Evolutionary conservation across 1,139 yeast species (phyloP), one percentile per base, ranked within the genome.

Genomic region (Geotrichum klebahnii): DNA sequence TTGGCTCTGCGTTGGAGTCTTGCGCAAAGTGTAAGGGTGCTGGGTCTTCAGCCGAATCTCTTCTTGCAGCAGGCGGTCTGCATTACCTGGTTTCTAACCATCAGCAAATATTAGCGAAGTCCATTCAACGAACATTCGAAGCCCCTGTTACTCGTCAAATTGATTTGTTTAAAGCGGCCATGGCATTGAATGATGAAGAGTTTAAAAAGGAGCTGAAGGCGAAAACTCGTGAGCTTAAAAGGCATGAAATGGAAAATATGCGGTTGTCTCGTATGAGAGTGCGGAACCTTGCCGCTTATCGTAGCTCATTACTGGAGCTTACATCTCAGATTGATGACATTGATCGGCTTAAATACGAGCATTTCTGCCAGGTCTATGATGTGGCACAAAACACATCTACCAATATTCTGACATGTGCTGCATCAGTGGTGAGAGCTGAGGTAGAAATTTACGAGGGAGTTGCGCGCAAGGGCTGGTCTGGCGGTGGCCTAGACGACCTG

Each of bases 381-480:
- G 74, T 81, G 38, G 80, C 84, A 4, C 82, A 82, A 60, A 72
- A 77, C 2, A 75, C 86, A 48, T 80, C 82, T 44, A 71, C 72
- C 19, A 70, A 74, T 32, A 70, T 85, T 8, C 68, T 85, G 39
- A 65, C 69, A 9, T 73, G 75, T 53, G 75, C 87, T 0, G 85
- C 89, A 0, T 75, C 84, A 0, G 72, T 84, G 6, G 80, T 86
- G 2, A 70, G 88, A 48, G 92, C 94, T 1, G 92, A 87, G 61
- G 79, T 88, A 31, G 94, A 86, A 60, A 79, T 87, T 4, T 82
- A 80, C 59, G 95, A 85, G 61, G 83, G 85, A 19, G 79, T 88
- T 32, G 95, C 95, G 0, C 75, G 81, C 52, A 87, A 87, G 63
- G 94, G 95, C 4, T 83, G 90, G 88, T 76, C 84, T 10, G 95